phyloP scores from a whole-genome alignment of 441 rosid species.

The Mallotus japonicus region DNA sequence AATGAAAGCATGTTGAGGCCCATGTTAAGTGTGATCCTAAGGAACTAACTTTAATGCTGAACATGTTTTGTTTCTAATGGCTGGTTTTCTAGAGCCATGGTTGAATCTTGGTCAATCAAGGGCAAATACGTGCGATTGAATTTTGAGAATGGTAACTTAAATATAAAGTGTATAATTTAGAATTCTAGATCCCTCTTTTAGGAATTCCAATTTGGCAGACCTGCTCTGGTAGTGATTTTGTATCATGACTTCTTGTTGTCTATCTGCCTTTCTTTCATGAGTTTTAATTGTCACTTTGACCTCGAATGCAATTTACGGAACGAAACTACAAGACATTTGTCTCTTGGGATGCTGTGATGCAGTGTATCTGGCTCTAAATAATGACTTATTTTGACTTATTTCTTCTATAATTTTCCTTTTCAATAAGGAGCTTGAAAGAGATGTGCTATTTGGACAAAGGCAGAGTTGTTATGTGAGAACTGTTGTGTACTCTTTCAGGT shows the following conservation, averaged over 20 bases:
- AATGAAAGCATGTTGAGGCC: background rate
- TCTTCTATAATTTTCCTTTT: background rate
- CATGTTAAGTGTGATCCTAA: background rate
- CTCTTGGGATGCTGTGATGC: background rate
- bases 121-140: background rate
- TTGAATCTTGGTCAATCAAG: background rate
- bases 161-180: background rate
- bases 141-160: no score
- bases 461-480: constrained; percentile 4
- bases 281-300: background rate
- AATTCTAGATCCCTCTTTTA: background rate
- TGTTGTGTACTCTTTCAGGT: constrained; percentile 43
- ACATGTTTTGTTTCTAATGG: background rate
- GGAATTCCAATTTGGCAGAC: background rate
- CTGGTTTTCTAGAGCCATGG: no score
- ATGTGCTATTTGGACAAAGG: background rate
- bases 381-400: background rate
- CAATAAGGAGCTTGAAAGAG: background rate
- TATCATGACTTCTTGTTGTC: background rate
- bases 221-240: background rate
- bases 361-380: background rate
- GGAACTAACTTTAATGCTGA: background rate
- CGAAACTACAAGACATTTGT: background rate
- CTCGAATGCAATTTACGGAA: no score
- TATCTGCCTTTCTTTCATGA: background rate